phyloP scores from a whole-genome alignment of 257 asterid genomes.

The Linaria vulgaris region DNA sequence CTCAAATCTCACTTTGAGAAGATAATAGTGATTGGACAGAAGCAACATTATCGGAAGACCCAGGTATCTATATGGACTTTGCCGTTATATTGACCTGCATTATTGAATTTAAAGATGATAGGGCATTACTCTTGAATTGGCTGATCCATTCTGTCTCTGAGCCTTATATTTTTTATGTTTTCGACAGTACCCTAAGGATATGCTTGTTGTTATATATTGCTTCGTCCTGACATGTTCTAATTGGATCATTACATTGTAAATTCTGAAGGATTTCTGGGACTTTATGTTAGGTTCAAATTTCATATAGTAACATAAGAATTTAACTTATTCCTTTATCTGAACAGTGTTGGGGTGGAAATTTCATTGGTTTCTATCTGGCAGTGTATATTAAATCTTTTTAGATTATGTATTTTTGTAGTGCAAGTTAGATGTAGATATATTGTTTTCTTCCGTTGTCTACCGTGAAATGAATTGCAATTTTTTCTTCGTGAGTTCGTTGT shows the following conservation, averaged over 20 bases:
- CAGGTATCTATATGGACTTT: conserved; percentile 51
- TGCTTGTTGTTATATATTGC: conserved; percentile 10
- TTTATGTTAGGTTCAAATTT: conserved; percentile 15
- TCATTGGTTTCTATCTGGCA: background rate
- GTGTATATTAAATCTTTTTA: background rate
- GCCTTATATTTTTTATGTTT: background rate
- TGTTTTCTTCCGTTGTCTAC: background rate
- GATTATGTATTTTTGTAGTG: background rate
- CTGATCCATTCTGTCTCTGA: background rate
- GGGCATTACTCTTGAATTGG: conserved; percentile 9
- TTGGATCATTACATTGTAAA: conserved; percentile 1
- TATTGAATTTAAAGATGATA: conserved; percentile 15
- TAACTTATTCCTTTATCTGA: conserved; percentile 1
- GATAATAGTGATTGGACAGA: conserved; percentile 68
- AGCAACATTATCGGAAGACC: conserved; percentile 51
- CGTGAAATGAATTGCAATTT: background rate
- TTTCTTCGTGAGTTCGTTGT: background rate
- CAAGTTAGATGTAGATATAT: background rate
- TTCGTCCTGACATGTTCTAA: conserved; percentile 1
- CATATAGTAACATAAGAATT: background rate
- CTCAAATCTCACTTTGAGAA: conserved; percentile 91
- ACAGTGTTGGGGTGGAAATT: conserved; percentile 8
- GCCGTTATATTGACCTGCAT: conserved; percentile 19
- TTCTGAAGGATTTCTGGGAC: conserved; percentile 2
- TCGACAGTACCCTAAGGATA: background rate